Evolutionary conservation across 768 basidiomycete species (phyloP).

Genomic region (Coprinopsis cinerea): DNA sequence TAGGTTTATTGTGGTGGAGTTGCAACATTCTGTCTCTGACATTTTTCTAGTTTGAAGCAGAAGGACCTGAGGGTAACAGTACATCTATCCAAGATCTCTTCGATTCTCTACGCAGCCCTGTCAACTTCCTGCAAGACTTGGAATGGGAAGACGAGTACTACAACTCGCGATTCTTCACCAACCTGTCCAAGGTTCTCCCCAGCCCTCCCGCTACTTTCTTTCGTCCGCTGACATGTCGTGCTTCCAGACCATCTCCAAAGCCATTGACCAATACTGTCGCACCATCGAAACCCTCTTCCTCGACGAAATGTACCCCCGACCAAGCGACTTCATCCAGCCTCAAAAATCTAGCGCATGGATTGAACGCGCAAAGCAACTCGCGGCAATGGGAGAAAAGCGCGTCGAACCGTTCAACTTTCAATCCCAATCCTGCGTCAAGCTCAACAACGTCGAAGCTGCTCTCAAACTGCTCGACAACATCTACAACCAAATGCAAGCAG

Average conservation of each 20-base stretch:
- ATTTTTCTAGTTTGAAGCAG: slow-evolving; percentile 61
- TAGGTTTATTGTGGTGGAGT: slow-evolving; percentile 24
- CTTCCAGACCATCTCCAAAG: slow-evolving; percentile 79
- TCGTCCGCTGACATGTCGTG: background rate
- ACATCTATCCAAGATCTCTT: slow-evolving; percentile 98
- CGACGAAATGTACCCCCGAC: slow-evolving; percentile 90
- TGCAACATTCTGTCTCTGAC: background rate
- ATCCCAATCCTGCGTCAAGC: slow-evolving; percentile 90
- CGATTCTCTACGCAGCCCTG: slow-evolving; percentile 86
- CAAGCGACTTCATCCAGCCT: slow-evolving; percentile 70
- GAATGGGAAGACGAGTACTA: slow-evolving; percentile 92
- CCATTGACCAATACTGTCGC: slow-evolving; percentile 87
- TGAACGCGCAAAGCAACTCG: slow-evolving; percentile 76
- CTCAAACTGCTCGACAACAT: slow-evolving; percentile 88
- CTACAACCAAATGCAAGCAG: slow-evolving; percentile 88
- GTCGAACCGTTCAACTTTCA: slow-evolving; percentile 94
- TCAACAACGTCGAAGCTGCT: slow-evolving; percentile 95
- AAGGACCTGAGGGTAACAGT: slow-evolving; percentile 78
- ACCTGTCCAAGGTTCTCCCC: slow-evolving; percentile 87
- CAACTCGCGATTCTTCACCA: slow-evolving; percentile 85
- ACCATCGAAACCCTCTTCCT: slow-evolving; percentile 86
- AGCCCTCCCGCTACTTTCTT: slow-evolving; percentile 1
- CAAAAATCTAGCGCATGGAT: slow-evolving; percentile 87
- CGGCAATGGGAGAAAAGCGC: slow-evolving; percentile 79
- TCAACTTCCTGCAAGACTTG: slow-evolving; percentile 80